Percentiles rank a stretch among this genome's conserved stretches.
Evolutionary conservation across 805 yeast genomes (phyloP).

Genomic region (Metschnikowia peoriensis): DNA sequence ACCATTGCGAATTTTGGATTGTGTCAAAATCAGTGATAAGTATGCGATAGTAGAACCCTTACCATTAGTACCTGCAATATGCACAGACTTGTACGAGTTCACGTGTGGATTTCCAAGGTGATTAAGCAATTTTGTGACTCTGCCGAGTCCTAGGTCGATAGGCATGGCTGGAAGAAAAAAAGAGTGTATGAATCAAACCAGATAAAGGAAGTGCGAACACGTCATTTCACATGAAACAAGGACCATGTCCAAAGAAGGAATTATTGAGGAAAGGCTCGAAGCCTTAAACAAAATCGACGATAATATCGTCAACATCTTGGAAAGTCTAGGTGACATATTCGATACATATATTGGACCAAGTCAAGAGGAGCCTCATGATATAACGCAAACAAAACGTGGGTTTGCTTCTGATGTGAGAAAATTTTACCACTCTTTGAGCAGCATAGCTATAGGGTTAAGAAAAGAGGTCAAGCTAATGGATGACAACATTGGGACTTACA

Average conservation of each 20-base stretch:
- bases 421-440: conserved; percentile 56
- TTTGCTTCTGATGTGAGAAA: conserved; percentile 45
- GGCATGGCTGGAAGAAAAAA: conserved; percentile 10
- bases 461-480: conserved; percentile 66
- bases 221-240: not conserved
- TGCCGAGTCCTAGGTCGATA: conserved; percentile 38
- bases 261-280: conserved; percentile 52
- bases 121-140: conserved; percentile 32
- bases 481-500: conserved; percentile 50
- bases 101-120: conserved; percentile 69
- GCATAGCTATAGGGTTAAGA: conserved; percentile 58
- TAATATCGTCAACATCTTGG: conserved; percentile 50
- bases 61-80: conserved; percentile 95
- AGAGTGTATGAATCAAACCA: conserved; percentile 5
- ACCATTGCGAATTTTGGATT: conserved; percentile 55
- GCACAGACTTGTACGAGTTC: conserved; percentile 60
- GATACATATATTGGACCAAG: conserved; percentile 37
- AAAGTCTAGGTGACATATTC: conserved; percentile 47
- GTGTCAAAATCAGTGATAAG: conserved; percentile 59
- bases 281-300: conserved; percentile 52
- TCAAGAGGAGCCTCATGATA: conserved; percentile 21
- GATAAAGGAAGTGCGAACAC: conserved; percentile 1
- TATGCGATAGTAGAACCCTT: conserved; percentile 93
- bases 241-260: conserved; percentile 14
- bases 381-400: conserved; percentile 29